phyloP scores from a whole-genome alignment of 768 basidiomycete species.

The Lactifluus pinguis region DNA sequence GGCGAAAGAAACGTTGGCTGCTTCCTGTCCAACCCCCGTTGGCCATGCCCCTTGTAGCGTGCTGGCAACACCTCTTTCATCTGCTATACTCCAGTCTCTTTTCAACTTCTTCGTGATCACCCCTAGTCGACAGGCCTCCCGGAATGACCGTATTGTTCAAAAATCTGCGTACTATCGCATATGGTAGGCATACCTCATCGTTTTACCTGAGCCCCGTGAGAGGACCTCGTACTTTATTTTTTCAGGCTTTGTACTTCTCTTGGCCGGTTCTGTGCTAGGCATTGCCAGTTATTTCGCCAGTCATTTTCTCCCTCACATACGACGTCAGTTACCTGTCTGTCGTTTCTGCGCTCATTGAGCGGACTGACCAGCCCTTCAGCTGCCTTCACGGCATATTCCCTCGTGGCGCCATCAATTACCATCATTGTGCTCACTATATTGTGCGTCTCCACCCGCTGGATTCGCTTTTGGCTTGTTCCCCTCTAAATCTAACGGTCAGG shows the following conservation, averaged over 20 bases:
- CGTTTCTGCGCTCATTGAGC: background rate
- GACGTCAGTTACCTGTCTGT: slow-evolving; percentile 37
- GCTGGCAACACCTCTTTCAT: slow-evolving; percentile 13
- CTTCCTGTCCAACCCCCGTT: background rate
- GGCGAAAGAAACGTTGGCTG: background rate
- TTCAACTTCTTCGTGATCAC: background rate
- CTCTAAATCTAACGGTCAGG: slow-evolving; percentile 28
- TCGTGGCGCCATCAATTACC: slow-evolving; percentile 57
- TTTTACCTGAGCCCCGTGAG: background rate
- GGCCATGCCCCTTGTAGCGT: slow-evolving; percentile 9
- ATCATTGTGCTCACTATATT: slow-evolving; percentile 17
- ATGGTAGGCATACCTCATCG: slow-evolving; percentile 20
- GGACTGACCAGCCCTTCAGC: slow-evolving; percentile 29
- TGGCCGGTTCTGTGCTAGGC: slow-evolving; percentile 51
- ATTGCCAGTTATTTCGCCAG: slow-evolving; percentile 57
- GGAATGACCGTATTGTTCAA: slow-evolving; percentile 30
- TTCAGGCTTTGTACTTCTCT: slow-evolving; percentile 31
- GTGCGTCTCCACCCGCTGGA: slow-evolving; percentile 1
- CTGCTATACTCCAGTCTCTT: background rate
- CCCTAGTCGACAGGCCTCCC: background rate
- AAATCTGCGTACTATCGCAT: slow-evolving; percentile 27
- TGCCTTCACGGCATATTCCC: slow-evolving; percentile 62
- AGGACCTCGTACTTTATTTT: background rate
- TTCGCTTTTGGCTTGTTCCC: background rate
- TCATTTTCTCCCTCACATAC: slow-evolving; percentile 55